Percentiles rank a stretch among this genome's conserved stretches.
Evolutionary conservation across 2,329 filamentous ascomycete genomes (phyloP).

Genomic region (Fusarium sambucinum): DNA sequence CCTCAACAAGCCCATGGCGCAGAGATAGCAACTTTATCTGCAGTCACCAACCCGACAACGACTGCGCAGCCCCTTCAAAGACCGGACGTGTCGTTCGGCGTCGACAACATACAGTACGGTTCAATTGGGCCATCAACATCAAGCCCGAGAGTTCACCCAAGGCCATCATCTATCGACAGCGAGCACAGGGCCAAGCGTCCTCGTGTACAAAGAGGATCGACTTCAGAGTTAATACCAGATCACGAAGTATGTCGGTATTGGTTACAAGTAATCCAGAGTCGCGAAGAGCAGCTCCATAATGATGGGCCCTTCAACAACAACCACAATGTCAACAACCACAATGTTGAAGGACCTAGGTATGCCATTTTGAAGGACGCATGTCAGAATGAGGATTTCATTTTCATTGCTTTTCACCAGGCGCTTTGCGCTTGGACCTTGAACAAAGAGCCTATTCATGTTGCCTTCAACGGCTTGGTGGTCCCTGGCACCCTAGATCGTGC

Average conservation of each 20-base stretch:
- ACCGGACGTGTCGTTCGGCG: neutral
- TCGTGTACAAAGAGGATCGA: slow-evolving; percentile 18
- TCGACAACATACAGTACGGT: neutral
- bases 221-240: neutral
- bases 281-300: slow-evolving; percentile 38
- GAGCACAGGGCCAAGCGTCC: slow-evolving; percentile 31
- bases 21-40: slow-evolving; percentile 5
- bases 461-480: slow-evolving; percentile 27
- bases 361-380: slow-evolving; percentile 70
- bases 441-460: slow-evolving; percentile 51
- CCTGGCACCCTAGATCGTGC: slow-evolving; percentile 36
- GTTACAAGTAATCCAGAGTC: slow-evolving; percentile 19
- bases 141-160: slow-evolving; percentile 7
- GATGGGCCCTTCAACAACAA: slow-evolving; percentile 34
- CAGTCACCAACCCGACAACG: neutral
- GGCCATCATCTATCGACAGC: neutral
- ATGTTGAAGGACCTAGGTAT: slow-evolving; percentile 62
- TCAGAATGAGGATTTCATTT: slow-evolving; percentile 68
- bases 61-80: slow-evolving; percentile 4
- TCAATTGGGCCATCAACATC: neutral
- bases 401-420: slow-evolving; percentile 73
- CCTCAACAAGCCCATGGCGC: slow-evolving; percentile 2
- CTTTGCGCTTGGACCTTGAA: slow-evolving; percentile 68
- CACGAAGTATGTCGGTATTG: slow-evolving; percentile 18
- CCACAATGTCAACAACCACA: neutral